Evolutionary conservation across 164 flowering plant species (phyloP).

Genomic region (Nymphaea colorata): DNA sequence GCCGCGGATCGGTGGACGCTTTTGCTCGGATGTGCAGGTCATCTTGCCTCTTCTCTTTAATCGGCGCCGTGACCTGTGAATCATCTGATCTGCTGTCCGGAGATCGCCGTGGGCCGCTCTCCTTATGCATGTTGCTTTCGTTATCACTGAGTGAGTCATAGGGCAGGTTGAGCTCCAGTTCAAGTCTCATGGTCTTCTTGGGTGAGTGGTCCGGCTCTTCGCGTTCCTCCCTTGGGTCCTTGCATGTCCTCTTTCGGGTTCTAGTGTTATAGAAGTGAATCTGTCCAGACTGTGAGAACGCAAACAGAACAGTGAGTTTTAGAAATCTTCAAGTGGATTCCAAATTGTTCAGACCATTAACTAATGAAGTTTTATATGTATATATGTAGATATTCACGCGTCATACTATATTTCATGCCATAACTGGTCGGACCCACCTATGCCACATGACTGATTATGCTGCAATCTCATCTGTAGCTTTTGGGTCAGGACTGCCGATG

Average conservation of each 20-base stretch:
- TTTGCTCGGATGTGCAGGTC: neutral
- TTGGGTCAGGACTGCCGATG: neutral
- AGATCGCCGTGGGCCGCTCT: neutral
- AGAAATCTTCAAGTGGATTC: neutral
- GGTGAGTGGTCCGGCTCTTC: conserved; percentile 7
- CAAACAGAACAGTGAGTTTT: neutral
- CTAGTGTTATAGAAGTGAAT: conserved; percentile 69
- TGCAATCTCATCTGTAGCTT: neutral
- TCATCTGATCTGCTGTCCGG: conserved; percentile 2
- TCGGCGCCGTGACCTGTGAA: neutral
- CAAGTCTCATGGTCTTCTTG: conserved; percentile 40
- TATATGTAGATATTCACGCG: too few species aligned
- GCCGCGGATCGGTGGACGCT: neutral
- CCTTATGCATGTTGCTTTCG: conserved; percentile 3
- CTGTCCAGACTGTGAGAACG: conserved; percentile 52
- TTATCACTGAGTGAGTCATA: conserved; percentile 15
- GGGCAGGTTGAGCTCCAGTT: conserved; percentile 68
- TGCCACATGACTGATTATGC: neutral
- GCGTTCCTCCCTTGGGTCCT: conserved; percentile 43
- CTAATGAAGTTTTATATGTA: neutral
- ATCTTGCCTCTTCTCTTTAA: neutral
- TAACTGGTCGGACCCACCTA: neutral
- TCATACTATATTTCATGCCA: neutral
- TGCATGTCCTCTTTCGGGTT: conserved; percentile 43
- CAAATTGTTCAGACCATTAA: neutral